These are phyloP conservation scores for Fusarium globosum DNA, from an alignment of 2,329 filamentous ascomycete species.

Conservation along the genomic window DNA sequence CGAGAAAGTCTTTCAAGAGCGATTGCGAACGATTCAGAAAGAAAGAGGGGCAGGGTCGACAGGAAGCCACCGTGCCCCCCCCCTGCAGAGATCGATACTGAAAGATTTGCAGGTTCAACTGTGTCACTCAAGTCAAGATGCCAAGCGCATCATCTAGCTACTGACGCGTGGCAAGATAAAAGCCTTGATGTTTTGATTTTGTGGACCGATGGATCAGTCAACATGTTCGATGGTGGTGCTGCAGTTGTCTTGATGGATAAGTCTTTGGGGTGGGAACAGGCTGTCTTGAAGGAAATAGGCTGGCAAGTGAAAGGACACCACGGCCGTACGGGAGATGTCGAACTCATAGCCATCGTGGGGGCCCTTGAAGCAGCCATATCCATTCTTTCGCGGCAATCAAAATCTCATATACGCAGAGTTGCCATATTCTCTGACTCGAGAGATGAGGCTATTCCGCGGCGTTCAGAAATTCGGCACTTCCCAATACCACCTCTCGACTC, in stretches of 20 bases:
- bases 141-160: not conserved
- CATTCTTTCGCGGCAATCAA: not conserved
- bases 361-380: not conserved
- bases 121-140: not conserved
- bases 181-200: not conserved
- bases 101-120: not conserved
- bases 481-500: not conserved
- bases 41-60: not conserved
- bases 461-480: not conserved
- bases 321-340: not conserved
- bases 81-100: not conserved
- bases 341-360: not conserved
- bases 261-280: not conserved
- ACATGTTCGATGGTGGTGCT: not conserved
- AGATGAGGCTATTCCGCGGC: not conserved
- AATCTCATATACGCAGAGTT: not conserved
- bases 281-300: not conserved
- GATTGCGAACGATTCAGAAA: not conserved
- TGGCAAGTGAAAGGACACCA: not conserved
- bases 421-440: not conserved
- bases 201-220: conserved; percentile 1
- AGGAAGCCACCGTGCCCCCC: not conserved
- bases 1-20: not conserved
- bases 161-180: not conserved
- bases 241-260: not conserved